phyloP scores from a whole-genome alignment of 1,139 yeast species.

The Geotrichum carabidarum region DNA sequence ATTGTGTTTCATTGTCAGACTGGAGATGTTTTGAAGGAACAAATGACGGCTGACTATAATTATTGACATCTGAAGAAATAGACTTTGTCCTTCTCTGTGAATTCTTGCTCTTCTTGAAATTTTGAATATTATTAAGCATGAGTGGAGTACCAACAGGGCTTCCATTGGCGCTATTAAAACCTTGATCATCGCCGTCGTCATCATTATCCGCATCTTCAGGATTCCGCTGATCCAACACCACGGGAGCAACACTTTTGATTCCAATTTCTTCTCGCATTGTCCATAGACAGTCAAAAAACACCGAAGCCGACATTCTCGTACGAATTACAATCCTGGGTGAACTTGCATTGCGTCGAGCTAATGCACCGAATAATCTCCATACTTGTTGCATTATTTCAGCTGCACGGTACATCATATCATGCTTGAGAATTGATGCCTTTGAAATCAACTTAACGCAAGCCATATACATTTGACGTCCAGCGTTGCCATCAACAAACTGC shows the following conservation, averaged over 20 bases:
- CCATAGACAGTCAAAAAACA: constrained; percentile 85
- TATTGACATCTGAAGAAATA: no score
- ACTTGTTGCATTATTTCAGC: constrained; percentile 90
- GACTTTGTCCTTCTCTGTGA: no score
- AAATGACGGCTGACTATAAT: no score
- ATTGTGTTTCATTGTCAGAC: no score
- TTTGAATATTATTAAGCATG: no score
- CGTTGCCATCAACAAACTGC: constrained; percentile 57
- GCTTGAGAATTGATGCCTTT: constrained; percentile 76
- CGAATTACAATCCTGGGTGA: constrained; percentile 47
- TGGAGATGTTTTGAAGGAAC: no score
- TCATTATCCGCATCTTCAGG: constrained; percentile 23
- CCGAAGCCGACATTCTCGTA: constrained; percentile 85
- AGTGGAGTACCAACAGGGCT: neutral
- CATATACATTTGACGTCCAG: constrained; percentile 70
- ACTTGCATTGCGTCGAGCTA: constrained; percentile 42
- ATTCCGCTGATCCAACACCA: constrained; percentile 32
- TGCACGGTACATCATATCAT: constrained; percentile 88
- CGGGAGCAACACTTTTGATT: constrained; percentile 36
- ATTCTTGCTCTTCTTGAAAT: no score
- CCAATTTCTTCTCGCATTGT: constrained; percentile 81
- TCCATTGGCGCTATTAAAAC: neutral
- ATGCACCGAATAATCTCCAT: constrained; percentile 76
- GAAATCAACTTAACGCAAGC: constrained; percentile 65
- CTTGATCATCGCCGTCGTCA: neutral